phyloP scores from a whole-genome alignment of 495 filamentous ascomycete species.

The Lindgomyces ingoldianus region DNA sequence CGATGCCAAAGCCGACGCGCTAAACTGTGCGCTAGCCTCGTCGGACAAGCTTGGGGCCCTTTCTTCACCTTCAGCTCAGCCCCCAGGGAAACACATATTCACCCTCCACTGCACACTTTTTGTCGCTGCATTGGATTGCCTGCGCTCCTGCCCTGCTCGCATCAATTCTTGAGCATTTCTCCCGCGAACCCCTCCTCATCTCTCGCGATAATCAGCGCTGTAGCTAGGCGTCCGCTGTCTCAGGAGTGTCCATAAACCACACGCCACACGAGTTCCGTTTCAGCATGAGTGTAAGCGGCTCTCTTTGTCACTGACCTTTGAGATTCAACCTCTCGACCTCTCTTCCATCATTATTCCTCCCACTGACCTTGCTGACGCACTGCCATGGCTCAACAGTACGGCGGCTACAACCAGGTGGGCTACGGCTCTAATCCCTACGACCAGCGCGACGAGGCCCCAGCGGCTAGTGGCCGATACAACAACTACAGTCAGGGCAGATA shows the following conservation, averaged over 20 bases:
- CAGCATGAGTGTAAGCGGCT: slow-evolving; percentile 38
- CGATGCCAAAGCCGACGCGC: neutral
- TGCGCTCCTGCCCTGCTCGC: neutral
- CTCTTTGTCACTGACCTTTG: slow-evolving; percentile 5
- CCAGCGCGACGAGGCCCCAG: slow-evolving; percentile 47
- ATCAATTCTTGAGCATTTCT: neutral
- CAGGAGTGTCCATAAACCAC: slow-evolving; percentile 31
- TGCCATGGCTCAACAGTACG: slow-evolving; percentile 41
- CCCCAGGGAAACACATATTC: slow-evolving; percentile 9
- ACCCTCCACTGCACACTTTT: slow-evolving; percentile 2
- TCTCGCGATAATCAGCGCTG: neutral
- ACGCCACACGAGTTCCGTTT: slow-evolving; percentile 36
- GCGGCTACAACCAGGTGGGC: slow-evolving; percentile 44
- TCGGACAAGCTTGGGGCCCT: neutral
- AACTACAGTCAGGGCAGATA: slow-evolving; percentile 38
- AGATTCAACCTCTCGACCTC: neutral
- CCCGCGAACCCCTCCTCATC: neutral
- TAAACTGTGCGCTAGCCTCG: neutral
- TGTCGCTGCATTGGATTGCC: slow-evolving; percentile 19
- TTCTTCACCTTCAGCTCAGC: neutral
- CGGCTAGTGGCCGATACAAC: slow-evolving; percentile 43
- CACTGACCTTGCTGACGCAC: slow-evolving; percentile 21
- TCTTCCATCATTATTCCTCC: neutral
- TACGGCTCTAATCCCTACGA: slow-evolving; percentile 68
- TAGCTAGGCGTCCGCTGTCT: slow-evolving; percentile 23